Evolutionary conservation across 2,329 filamentous ascomycete genomes (phyloP), one percentile per base, ranked within the genome.

Genomic region (Sphaerulina populicola): DNA sequence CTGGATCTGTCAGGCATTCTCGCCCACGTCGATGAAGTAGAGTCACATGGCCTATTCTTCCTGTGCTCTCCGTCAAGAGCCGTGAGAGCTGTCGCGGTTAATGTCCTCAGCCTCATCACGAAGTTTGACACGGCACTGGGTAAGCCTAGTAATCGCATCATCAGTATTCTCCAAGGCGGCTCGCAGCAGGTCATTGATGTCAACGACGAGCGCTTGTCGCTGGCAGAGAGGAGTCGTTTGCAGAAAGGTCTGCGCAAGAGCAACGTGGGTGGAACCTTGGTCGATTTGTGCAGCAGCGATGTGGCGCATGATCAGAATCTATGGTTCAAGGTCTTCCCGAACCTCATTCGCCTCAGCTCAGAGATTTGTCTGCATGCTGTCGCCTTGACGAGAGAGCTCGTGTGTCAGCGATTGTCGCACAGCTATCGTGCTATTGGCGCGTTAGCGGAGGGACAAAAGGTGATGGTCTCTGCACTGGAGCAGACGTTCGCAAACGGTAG

Each of bases 321-420:
- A 10, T 98, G 93, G 93, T 94, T 93, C 71, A 98, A 97, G 65
- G 85, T 97, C 14, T 98, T 98, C 63, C 94, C 93, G 3, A 97
- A 96, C 63, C 77, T 98, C 30, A 86, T 98, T 51, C 82, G 88
- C 9, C 85, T 94, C 59, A 88, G 89, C 52, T 94, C 88, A 63
- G 88, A 96, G 59, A 85, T 85, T 53, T 98, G 91, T 62, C 87
- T 88, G 0, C 90, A 94, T 62, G 89, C 91, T 2, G 87, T 97
- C 31, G 90, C 88, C 0, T 80, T 97, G 43, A 89, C 88, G 23
- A 81, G 94, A 53, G 91, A 97, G 64, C 80, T 96, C 52, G 86
- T 98, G 39, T 97, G 91, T 69, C 89, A 91, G 57, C 82, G 93
- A 51, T 83, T 97, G 43, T 75, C 94, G 30, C 89, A 96, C 68